These are phyloP conservation scores for Lentithecium fluviatile DNA, from an alignment of 495 filamentous ascomycete genomes.

Conservation along the genomic window DNA sequence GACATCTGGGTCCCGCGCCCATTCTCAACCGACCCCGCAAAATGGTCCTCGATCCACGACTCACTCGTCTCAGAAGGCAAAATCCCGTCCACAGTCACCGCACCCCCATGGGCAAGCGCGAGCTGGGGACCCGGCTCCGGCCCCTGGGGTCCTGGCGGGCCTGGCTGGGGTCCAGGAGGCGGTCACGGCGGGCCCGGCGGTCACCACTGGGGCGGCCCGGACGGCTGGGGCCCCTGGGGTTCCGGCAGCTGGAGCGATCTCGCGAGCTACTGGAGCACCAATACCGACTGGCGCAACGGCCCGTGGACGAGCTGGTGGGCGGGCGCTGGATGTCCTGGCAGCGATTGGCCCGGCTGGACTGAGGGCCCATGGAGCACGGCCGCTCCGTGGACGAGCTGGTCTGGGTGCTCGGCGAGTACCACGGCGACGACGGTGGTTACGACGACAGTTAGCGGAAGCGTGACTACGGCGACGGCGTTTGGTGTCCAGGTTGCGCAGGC, in stretches of 20 bases:
- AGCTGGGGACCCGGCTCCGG: slow-evolving; percentile 18
- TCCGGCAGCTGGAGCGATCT: slow-evolving; percentile 34
- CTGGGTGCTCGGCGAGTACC: slow-evolving; percentile 36
- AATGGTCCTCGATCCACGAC: slow-evolving; percentile 7
- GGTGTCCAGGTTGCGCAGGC: slow-evolving; percentile 39
- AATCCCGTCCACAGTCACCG: slow-evolving; percentile 13
- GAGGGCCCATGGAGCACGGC: slow-evolving; percentile 34
- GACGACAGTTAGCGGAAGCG: slow-evolving; percentile 33
- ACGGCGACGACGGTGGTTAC: slow-evolving; percentile 37
- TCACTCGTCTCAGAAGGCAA: slow-evolving; percentile 9
- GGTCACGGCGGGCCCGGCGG: not conserved
- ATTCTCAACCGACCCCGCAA: slow-evolving; percentile 11
- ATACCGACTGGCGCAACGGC: slow-evolving; percentile 27
- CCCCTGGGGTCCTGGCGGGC: slow-evolving; percentile 16
- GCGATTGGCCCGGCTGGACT: slow-evolving; percentile 42
- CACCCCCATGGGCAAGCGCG: not conserved
- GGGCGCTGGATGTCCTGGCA: slow-evolving; percentile 31
- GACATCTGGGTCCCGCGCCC: not conserved
- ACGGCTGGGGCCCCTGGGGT: slow-evolving; percentile 19
- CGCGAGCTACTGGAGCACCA: slow-evolving; percentile 27
- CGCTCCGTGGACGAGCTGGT: slow-evolving; percentile 42
- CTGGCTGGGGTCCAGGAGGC: slow-evolving; percentile 8
- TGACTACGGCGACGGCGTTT: slow-evolving; percentile 29
- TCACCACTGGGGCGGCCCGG: slow-evolving; percentile 8
- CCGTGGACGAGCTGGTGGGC: slow-evolving; percentile 44